Conservation (phyloP, 208 protist genomes). For the Crithidia fasciculata region DNA sequence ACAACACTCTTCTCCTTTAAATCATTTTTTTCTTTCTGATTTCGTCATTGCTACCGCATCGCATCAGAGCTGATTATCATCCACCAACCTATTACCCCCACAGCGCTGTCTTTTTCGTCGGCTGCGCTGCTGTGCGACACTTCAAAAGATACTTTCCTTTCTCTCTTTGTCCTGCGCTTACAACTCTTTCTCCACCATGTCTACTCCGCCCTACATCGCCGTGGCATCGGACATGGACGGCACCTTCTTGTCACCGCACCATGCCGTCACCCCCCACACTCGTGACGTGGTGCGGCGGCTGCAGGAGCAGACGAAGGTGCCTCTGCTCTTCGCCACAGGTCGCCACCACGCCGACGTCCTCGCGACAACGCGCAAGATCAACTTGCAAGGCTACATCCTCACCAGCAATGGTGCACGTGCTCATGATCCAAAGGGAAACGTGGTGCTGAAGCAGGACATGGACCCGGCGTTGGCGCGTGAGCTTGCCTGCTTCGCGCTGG, state of each 20-base stretch:
- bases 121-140: background rate
- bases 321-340: slow-evolving; percentile 55
- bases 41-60: too few species aligned
- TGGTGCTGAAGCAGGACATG: slow-evolving; percentile 47
- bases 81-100: background rate
- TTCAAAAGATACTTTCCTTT: background rate
- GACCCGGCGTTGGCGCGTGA: slow-evolving; percentile 31
- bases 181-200: background rate
- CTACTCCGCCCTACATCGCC: slow-evolving; percentile 26
- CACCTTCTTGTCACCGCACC: slow-evolving; percentile 43
- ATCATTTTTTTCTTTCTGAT: slow-evolving; percentile 5
- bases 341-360: slow-evolving; percentile 54
- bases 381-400: slow-evolving; percentile 47
- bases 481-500: slow-evolving; percentile 25
- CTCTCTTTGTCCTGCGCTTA: background rate
- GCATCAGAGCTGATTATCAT: background rate
- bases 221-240: slow-evolving; percentile 65
- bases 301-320: slow-evolving; percentile 19
- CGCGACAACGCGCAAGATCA: slow-evolving; percentile 36
- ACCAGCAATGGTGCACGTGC: slow-evolving; percentile 58
- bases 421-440: slow-evolving; percentile 32
- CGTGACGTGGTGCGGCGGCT: slow-evolving; percentile 29
- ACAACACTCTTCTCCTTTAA: background rate
- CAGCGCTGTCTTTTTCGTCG: background rate
- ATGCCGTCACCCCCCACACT: slow-evolving; percentile 35